Evolutionary conservation across 2,329 filamentous ascomycete genomes (phyloP).

Genomic region (Chalaropsis thielavioides): DNA sequence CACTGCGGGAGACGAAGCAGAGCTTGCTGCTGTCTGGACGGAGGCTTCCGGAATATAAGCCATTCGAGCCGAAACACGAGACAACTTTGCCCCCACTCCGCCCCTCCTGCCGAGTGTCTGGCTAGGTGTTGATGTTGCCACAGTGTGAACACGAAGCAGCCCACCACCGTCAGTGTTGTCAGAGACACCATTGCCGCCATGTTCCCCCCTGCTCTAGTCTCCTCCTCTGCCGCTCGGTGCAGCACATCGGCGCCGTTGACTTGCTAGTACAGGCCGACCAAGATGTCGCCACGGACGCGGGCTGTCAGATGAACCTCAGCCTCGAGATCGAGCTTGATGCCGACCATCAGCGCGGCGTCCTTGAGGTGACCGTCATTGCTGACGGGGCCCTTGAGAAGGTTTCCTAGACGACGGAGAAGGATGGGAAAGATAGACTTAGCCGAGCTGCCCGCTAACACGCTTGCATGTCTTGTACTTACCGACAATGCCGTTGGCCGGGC

Average conservation of each 20-base stretch:
- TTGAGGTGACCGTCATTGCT: constrained; percentile 44
- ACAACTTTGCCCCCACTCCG: neutral
- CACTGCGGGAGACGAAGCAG: neutral
- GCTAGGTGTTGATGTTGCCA: neutral
- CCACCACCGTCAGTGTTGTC: neutral
- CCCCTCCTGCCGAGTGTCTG: neutral
- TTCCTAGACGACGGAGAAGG: constrained; percentile 25
- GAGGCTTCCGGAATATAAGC: neutral
- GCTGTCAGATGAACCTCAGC: constrained; percentile 49
- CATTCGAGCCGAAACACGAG: too few species aligned
- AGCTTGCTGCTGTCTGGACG: neutral
- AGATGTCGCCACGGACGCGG: constrained; percentile 45
- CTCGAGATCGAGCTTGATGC: constrained; percentile 49
- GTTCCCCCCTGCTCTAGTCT: neutral
- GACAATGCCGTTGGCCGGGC: constrained; percentile 24
- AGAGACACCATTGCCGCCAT: neutral
- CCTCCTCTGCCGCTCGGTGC: neutral
- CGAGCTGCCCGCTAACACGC: neutral
- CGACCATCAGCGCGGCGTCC: constrained; percentile 42
- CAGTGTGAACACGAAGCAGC: neutral
- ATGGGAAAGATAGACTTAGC: neutral
- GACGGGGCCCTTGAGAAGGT: constrained; percentile 41
- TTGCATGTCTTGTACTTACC: constrained; percentile 19
- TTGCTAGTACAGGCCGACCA: constrained; percentile 40
- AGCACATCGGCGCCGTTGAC: constrained; percentile 10